phyloP scores from a whole-genome alignment of 805 yeast genomes.

The Spathaspora hagerdaliae region DNA sequence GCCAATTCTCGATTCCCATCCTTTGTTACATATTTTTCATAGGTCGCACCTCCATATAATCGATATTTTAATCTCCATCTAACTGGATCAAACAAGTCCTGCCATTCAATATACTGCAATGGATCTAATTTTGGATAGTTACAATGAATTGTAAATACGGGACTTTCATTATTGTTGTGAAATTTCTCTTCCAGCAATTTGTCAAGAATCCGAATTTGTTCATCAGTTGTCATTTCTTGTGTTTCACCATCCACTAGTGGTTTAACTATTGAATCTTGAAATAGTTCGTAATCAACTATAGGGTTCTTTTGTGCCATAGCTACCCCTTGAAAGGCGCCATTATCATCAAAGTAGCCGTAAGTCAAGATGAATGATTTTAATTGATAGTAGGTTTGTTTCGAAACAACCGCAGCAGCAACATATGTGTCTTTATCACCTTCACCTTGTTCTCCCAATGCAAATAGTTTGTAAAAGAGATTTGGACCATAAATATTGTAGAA shows the following conservation, averaged over 20 bases:
- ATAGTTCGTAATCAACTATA: slow-evolving; percentile 16
- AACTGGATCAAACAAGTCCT: slow-evolving; percentile 22
- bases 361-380: slow-evolving; percentile 38
- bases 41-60: slow-evolving; percentile 21
- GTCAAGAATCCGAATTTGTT: slow-evolving; percentile 22
- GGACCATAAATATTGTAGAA: slow-evolving; percentile 69
- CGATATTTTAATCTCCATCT: slow-evolving; percentile 22
- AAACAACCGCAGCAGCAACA: slow-evolving; percentile 30
- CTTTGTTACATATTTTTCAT: slow-evolving; percentile 6
- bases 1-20: slow-evolving; percentile 5
- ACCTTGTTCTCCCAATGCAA: slow-evolving; percentile 50
- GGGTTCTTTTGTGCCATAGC: slow-evolving; percentile 35
- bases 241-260: neutral
- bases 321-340: slow-evolving; percentile 27
- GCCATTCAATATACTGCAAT: slow-evolving; percentile 16
- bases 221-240: slow-evolving; percentile 2
- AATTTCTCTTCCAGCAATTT: slow-evolving; percentile 15
- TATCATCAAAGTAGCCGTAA: slow-evolving; percentile 24
- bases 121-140: slow-evolving; percentile 37
- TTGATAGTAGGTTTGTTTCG: slow-evolving; percentile 33
- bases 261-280: slow-evolving; percentile 5
- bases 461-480: slow-evolving; percentile 51
- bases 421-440: slow-evolving; percentile 38
- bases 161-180: slow-evolving; percentile 13
- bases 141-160: slow-evolving; percentile 30